Evolutionary conservation across 148 eudicot genomes (phyloP), one percentile per base, ranked within the genome.

Genomic region (Amaranthus cruentus): DNA sequence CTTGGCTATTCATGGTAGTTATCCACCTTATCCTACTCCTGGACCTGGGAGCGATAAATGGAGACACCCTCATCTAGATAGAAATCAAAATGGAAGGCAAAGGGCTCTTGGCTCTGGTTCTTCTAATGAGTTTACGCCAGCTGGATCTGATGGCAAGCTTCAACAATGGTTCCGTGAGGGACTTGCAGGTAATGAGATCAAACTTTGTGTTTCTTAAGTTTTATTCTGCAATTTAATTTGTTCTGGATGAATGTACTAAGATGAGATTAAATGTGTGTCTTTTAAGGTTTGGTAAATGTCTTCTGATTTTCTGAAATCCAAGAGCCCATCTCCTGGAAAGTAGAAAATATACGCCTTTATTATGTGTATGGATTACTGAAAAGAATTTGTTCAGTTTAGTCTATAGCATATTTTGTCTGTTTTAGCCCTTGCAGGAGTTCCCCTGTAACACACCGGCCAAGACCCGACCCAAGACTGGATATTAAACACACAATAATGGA

Each of bases 141-240:
- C 87, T 28, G 76, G 81, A 51, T 73, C 82, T 65, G 93, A 91
- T 78, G 87, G 89, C 71, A 81, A 78, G 78, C 83, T 89, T 77
- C 98, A 91, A 50, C 84, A 94, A 77, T 94, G 98, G 98, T 94
- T 88, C 81, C 90, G 85, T 71, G 98, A 94, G 82, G 97, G 96
- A 53, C 91, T 91, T 76, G 89, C 96, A 76, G 98, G 98, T 94
- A 90, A 67, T 71, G 54, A 6, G 64, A 3, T 70, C 12, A 51
- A 28, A 57, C 58, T 63, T 58, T 62, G 18, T 48, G 47, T 65
- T 69, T 14, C 6, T 48, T 50, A 7, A 12, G 12, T 60, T 71
- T 56, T 49, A 10, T 66, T 55, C 28, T 49, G 52, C 9, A 51
- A 46, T 56, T 38, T 4, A 21, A 68, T 66, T 28, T 7, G 54